Evolutionary conservation across 164 flowering plant species (phyloP), one percentile per base, ranked within the genome.

Genomic region (Berberis thunbergii): DNA sequence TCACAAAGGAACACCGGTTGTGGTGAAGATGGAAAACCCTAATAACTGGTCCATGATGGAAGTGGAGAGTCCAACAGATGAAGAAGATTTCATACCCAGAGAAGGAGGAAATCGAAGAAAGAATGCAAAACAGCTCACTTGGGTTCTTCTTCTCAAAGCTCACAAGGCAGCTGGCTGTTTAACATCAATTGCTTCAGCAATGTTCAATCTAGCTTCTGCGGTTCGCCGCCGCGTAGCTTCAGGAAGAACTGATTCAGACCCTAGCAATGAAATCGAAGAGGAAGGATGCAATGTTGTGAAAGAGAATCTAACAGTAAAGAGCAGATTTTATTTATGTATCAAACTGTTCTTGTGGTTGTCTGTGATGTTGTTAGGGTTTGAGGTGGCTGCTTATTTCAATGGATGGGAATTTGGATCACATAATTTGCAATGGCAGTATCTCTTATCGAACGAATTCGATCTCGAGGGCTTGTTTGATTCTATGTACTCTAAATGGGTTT

Each of bases 91-190:
- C 40, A 56, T 76, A 43, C 5, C 6, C 9, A 42, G 45, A 1
- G 44, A 42, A 65, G 55, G 0, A 45, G 52, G 13, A 38, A 73
- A 7, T 7, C 75, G 96, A 45, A 80, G 85, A 57, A 89, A 85
- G 60, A 94, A 94, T 73, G 99, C 99, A 45, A 88, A 83, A 74
- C 99, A 94, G 76, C 83, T 94, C 69, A 94, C 99, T 0, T 91
- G 97, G 97, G 97, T 94, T 41, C 86, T 94, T 46, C 87, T 94
- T 67, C 79, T 94, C 38, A 88, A 82, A 65, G 98, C 98, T 62
- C 96, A 94, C 76, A 74, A 77, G 38, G 98, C 98, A 61, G 97
- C 97, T 45, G 97, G 97, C 2, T 94, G 97, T 64, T 68, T 91
- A 1, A 73, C 99, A 48, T 94, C 88, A 57, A 76, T 91, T 8